Percentiles rank a stretch among this genome's conserved stretches.
phyloP scores from a whole-genome alignment of 2,329 filamentous ascomycete genomes.

The Colletotrichum simmondsii region DNA sequence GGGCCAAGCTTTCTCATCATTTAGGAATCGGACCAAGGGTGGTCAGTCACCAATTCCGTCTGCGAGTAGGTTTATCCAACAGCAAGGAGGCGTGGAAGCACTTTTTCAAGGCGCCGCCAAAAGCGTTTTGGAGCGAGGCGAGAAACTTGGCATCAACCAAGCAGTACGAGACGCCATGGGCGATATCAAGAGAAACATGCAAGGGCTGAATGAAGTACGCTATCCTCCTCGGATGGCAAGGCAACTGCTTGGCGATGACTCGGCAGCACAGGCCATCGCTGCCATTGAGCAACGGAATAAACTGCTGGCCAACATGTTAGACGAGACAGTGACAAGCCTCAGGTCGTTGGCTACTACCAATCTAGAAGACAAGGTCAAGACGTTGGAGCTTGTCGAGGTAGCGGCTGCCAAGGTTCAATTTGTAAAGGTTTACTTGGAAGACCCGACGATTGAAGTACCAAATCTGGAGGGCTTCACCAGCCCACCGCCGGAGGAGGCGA shows the following conservation, averaged over 20 bases:
- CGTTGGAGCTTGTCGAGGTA: slow-evolving; percentile 65
- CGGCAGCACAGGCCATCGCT: slow-evolving; percentile 50
- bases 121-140: slow-evolving; percentile 77
- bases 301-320: slow-evolving; percentile 74
- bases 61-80: slow-evolving; percentile 63
- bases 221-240: slow-evolving; percentile 52
- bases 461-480: slow-evolving; percentile 29
- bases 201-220: slow-evolving; percentile 70
- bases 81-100: slow-evolving; percentile 71
- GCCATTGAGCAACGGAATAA: slow-evolving; percentile 73
- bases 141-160: slow-evolving; percentile 83
- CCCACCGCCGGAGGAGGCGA: slow-evolving; percentile 5
- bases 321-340: slow-evolving; percentile 72
- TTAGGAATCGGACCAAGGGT: slow-evolving; percentile 54
- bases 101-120: slow-evolving; percentile 82
- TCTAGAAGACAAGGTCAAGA: slow-evolving; percentile 59
- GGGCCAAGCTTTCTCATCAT: slow-evolving; percentile 32
- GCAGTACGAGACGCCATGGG: slow-evolving; percentile 84
- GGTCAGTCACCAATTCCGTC: slow-evolving; percentile 58
- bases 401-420: slow-evolving; percentile 73
- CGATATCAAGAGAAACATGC: slow-evolving; percentile 82
- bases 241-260: slow-evolving; percentile 48
- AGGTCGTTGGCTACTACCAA: slow-evolving; percentile 66
- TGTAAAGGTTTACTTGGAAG: slow-evolving; percentile 70
- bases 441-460: slow-evolving; percentile 65